Conservation (phyloP, 2,329 filamentous ascomycete genomes). For the Trichoderma atroviride region DNA sequence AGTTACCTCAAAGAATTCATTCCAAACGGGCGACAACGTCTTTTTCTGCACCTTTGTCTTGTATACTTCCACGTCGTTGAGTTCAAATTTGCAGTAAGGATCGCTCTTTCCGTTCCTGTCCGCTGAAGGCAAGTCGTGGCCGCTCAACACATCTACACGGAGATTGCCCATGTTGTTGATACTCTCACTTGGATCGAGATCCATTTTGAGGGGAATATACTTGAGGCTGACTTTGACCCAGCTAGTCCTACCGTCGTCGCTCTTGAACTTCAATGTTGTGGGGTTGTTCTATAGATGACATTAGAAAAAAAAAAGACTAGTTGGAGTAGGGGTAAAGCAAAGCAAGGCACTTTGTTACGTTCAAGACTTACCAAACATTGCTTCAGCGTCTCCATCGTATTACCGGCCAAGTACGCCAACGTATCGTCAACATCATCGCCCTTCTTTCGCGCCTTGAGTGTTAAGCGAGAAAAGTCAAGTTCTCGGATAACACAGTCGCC, state of each 20-base stretch:
- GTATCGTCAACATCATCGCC: conserved; percentile 75
- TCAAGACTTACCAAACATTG: conserved; percentile 71
- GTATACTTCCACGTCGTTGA: conserved; percentile 87
- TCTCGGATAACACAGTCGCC: conserved; percentile 96
- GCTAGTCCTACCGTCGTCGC: conserved; percentile 73
- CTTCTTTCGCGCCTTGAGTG: conserved; percentile 81
- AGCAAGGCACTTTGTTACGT: background rate
- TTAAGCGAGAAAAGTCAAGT: conserved; percentile 93
- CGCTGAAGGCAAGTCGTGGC: conserved; percentile 82
- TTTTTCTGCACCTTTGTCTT: conserved; percentile 98
- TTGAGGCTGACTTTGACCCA: conserved; percentile 90
- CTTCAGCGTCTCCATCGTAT: conserved; percentile 84
- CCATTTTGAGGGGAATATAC: conserved; percentile 93
- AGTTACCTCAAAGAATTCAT: conserved; percentile 87
- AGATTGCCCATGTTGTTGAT: conserved; percentile 99
- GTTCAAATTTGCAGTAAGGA: conserved; percentile 91
- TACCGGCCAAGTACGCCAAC: conserved; percentile 79
- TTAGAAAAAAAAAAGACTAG: background rate
- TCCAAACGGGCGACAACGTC: conserved; percentile 92
- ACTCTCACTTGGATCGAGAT: conserved; percentile 89
- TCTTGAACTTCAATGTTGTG: conserved; percentile 77
- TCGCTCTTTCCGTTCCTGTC: conserved; percentile 97
- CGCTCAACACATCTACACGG: conserved; percentile 90
- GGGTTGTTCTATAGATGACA: conserved; percentile 72
- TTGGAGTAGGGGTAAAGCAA: background rate